Evolutionary conservation across 1,284 basidiomycete species (phyloP), one percentile per base, ranked within the genome.

Genomic region (Meira miltonrushii): DNA sequence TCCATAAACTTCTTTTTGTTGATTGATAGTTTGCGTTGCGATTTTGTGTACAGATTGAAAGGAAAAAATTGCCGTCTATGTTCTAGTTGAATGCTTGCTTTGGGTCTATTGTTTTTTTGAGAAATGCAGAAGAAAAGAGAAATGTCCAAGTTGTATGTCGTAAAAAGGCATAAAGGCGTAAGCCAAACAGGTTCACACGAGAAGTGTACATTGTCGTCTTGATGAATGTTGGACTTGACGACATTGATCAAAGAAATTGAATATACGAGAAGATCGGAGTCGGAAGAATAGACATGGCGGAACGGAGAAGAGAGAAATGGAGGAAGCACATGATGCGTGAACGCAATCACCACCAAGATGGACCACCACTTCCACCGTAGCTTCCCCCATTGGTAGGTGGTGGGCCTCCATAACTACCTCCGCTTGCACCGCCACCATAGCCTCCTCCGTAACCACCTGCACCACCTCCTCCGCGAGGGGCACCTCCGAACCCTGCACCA

Each of bases 401-500:
- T 4, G 57, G 57, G 9, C 53, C 56, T 15, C 55, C 55, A 23
- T 33, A 53, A 8, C 50, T 23, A 15, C 19, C 33, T 13, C 37
- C 25, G 15, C 50, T 17, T 38, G 33, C 15, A 6, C 41, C 41
- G 12, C 46, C 46, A 21, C 46, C 46, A 48, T 21, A 48, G 38
- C 48, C 38, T 17, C 59, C 57, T 39, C 58, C 43, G 19, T 39
- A 46, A 15, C 53, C 58, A 21, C 58, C 51, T 28, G 39, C 51
- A n/a, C 56, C 43, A 23, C 49, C 61, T 5, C 53, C 52, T 33
- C 28, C 28, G 28, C 28, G 28, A 4, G 28, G 28, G 28, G 28
- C 28, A 33, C 28, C 28, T n/a, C 61, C 58, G 13, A 44, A 48
- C 66, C 58, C 64, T 6, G 64, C 61, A 25, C 61, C 62, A 51